Evolutionary conservation across 768 basidiomycete genomes (phyloP), one percentile per base, ranked within the genome.

Genomic region (Leccinum imitatum): DNA sequence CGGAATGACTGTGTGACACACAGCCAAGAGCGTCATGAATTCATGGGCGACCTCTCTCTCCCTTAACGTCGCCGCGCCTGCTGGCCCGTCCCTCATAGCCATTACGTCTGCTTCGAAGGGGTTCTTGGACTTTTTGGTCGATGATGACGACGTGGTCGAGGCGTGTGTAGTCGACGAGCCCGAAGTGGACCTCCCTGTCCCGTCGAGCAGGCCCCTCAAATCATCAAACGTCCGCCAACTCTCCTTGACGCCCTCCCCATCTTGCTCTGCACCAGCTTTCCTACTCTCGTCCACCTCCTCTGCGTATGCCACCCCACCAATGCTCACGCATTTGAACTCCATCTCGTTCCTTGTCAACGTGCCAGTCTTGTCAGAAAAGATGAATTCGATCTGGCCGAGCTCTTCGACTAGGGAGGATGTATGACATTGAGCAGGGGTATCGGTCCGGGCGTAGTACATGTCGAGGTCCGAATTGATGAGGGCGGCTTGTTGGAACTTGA

Each of bases 371-470:
- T 95, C 93, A 58, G 90, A 92, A 77, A 96, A 96, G 3, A 96
- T 91, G 68, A 93, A 95, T 78, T 95, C 94, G 61, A 98, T 98
- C 73, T 98, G 97, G 0, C 97, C 97, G 13, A 99, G 86, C 71
- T 99, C 97, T 76, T 99, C 97, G 14, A 99, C 97, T 19, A 99
- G 86, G 2, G 93, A 94, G 1, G 96, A 98, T 1, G 97, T 99
- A n/a, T 96, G 86, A 69, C 97, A 98, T 23, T 98, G 80, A 0
- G 97, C 97, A 0, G 97, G 23, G 23, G 23, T 23, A 23, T 23
- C 97, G 0, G 96, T 97, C 59, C 79, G 86, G 11, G 89, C 86
- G 73, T 98, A 90, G 76, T 99, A 99, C 96, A 99, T 98, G 77
- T 99, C 97, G 54, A 96, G 84, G 75, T 96, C 97, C 25, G 85